A percentile compares a stretch with the other conserved stretches of the same genome.
These are phyloP conservation scores for Thozetella sp. DNA, from an alignment of 495 filamentous ascomycete genomes.

Conservation along the genomic window DNA sequence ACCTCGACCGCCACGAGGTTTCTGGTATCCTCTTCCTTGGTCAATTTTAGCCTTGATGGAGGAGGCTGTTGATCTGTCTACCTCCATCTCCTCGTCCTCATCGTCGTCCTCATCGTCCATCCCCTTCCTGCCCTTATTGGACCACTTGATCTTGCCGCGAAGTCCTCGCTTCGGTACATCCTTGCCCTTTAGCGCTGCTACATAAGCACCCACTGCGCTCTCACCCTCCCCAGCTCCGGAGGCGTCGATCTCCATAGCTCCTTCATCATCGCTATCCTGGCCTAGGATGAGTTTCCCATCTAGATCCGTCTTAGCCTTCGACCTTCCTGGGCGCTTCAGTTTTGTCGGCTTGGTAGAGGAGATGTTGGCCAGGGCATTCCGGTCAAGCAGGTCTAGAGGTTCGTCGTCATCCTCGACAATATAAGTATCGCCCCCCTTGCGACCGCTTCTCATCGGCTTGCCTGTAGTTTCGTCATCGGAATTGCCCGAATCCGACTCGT, in stretches of 20 bases:
- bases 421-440: conserved; percentile 68
- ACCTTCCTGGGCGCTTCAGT: conserved; percentile 49
- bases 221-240: conserved; percentile 46
- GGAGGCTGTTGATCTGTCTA: conserved; percentile 38
- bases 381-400: conserved; percentile 89
- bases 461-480: conserved; percentile 66
- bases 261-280: conserved; percentile 50
- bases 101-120: conserved; percentile 59
- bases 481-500: conserved; percentile 59
- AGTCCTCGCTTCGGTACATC: conserved; percentile 81
- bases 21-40: conserved; percentile 9
- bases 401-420: conserved; percentile 93
- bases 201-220: conserved; percentile 84
- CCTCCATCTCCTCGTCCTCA: conserved; percentile 71
- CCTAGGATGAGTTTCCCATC: conserved; percentile 91
- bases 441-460: conserved; percentile 45
- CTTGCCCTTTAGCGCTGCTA: conserved; percentile 83
- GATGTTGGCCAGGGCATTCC: conserved; percentile 87
- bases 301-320: conserved; percentile 71
- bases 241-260: conserved; percentile 64
- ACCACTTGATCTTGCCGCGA: conserved; percentile 87
- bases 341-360: conserved; percentile 82
- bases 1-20: conserved; percentile 16
- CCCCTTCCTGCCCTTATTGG: conserved; percentile 62
- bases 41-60: conserved; percentile 43